phyloP scores from a whole-genome alignment of 2,329 filamentous ascomycete species.

The Paracorniculantispora psalliotae region DNA sequence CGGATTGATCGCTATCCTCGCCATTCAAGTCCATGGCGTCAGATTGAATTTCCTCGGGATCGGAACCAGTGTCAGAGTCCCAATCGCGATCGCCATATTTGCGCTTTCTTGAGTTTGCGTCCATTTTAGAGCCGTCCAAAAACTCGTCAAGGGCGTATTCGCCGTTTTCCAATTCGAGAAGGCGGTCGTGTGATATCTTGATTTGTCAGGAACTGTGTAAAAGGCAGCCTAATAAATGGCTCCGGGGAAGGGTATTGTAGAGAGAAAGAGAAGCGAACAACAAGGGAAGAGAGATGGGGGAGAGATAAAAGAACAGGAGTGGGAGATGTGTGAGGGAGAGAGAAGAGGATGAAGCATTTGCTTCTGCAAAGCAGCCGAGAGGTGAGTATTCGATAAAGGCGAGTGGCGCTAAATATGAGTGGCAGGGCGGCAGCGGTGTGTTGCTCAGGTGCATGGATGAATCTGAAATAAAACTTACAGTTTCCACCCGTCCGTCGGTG shows the following conservation, averaged over 20 bases:
- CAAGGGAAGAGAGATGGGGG: background rate
- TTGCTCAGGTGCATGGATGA: background rate
- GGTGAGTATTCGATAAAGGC: background rate
- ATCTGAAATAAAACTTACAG: conserved; percentile 32
- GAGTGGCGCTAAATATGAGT: background rate
- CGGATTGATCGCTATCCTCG: conserved; percentile 20
- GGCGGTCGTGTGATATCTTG: conserved; percentile 28
- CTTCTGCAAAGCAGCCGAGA: background rate
- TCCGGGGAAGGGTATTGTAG: too few relatives aligned
- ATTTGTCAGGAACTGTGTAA: background rate
- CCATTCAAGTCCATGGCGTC: conserved; percentile 25
- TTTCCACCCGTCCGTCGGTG: conserved; percentile 39
- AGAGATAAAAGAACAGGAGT: background rate
- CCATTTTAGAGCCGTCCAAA: conserved; percentile 17
- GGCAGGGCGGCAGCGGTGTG: background rate
- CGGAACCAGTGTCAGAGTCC: conserved; percentile 23
- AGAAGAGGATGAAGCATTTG: background rate
- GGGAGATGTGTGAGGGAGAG: background rate
- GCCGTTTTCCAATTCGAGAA: conserved; percentile 30
- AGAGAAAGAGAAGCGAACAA: background rate
- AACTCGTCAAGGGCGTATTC: conserved; percentile 23
- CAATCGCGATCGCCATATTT: conserved; percentile 27
- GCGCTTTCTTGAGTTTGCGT: conserved; percentile 24
- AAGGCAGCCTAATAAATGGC: too few relatives aligned
- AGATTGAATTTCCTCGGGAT: conserved; percentile 14